Percentiles rank a stretch among this genome's conserved stretches.
These are phyloP conservation scores for Tuber microsphaerosporum DNA, from an alignment of 495 filamentous ascomycete species.

Conservation along the genomic window DNA sequence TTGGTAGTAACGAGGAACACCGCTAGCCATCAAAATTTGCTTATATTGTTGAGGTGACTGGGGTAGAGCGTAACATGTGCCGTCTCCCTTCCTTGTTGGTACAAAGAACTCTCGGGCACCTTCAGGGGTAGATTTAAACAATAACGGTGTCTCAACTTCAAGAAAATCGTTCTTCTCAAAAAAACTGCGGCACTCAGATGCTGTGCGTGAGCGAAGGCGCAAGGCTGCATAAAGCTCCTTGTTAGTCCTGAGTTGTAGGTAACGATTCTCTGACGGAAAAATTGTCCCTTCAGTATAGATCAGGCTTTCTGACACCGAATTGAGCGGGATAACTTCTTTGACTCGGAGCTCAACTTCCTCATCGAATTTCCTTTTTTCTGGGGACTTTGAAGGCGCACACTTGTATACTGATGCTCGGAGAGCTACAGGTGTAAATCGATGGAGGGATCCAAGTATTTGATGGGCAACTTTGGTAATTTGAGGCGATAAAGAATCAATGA, in stretches of 20 bases:
- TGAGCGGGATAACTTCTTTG: conserved; percentile 59
- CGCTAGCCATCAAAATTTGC: conserved; percentile 92
- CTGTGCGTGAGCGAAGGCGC: conserved; percentile 51
- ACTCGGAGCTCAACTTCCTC: conserved; percentile 54
- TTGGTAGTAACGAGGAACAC: conserved; percentile 75
- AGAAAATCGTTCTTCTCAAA: conserved; percentile 54
- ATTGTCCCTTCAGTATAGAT: conserved; percentile 62
- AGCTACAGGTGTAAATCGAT: conserved; percentile 30
- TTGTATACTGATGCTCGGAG: conserved; percentile 24
- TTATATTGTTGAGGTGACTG: conserved; percentile 99
- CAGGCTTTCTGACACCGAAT: conserved; percentile 68
- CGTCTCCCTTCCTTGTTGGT: conserved; percentile 58
- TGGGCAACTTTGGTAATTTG: conserved; percentile 21
- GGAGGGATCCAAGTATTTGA: conserved; percentile 24
- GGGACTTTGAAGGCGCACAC: conserved; percentile 21
- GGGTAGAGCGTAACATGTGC: conserved; percentile 78
- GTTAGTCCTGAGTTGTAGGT: conserved; percentile 76
- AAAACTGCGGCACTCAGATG: conserved; percentile 49
- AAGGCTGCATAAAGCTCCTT: conserved; percentile 56
- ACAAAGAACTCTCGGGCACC: conserved; percentile 94
- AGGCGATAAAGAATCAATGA: conserved; percentile 7
- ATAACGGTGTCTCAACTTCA: conserved; percentile 82
- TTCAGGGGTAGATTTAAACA: conserved; percentile 97
- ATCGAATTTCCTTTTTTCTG: neutral
- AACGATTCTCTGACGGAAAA: conserved; percentile 66